Base-by-base conservation (phyloP, 495 filamentous ascomycete genomes). In the Cercophora newfieldiana region DNA sequence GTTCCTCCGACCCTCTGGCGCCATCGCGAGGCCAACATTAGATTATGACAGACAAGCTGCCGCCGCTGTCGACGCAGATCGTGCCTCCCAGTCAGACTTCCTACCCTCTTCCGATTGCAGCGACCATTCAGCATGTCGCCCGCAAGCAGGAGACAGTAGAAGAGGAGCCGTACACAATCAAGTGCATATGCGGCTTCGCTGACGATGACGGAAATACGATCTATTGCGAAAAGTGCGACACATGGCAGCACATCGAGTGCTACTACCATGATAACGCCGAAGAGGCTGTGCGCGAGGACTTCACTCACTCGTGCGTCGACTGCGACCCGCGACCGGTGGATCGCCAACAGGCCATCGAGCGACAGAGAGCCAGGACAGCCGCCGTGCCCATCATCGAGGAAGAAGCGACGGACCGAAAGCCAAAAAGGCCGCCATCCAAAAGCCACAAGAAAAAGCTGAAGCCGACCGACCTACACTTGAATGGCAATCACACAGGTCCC, bases 191-290 rank as follows among this genome's bases (percentile, higher is more conserved):
- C 80, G 85, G 88, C 72, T 97, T 88, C 74, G 70, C 86, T 72
- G 93, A 97, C 81, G 95, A 98, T 84, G 95, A 99, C 82, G 95
- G 96, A 72, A 92, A 90, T 76, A 99, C 96, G 63, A 95, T 99
- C 63, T 91, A 90, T 79, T 99, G 95, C 84, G 95, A 99, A 75
- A 82, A 80, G 63, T 99, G 95, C 80, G 90, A 97, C 74, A 96
- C 92, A 50, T 99, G 95, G 95, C 95, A 99, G 78, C 95, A 99
- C 78, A 94, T 96, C 67, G 86, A 91, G 70, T 99, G 95, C 79
- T 97, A 97, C 78, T 96, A 97, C 74, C 88, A 90, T 57, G 81
- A 87, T 59, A 85, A 83, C 57, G 73, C 82, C 61, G 84, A 87
- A 37, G 89, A 96, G 51, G 94, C 92, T 47, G 85, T 91, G 22